Evolutionary conservation across 2,329 filamentous ascomycete species (phyloP), one percentile per base, ranked within the genome.

Genomic region (Parafenestella ontariensis): DNA sequence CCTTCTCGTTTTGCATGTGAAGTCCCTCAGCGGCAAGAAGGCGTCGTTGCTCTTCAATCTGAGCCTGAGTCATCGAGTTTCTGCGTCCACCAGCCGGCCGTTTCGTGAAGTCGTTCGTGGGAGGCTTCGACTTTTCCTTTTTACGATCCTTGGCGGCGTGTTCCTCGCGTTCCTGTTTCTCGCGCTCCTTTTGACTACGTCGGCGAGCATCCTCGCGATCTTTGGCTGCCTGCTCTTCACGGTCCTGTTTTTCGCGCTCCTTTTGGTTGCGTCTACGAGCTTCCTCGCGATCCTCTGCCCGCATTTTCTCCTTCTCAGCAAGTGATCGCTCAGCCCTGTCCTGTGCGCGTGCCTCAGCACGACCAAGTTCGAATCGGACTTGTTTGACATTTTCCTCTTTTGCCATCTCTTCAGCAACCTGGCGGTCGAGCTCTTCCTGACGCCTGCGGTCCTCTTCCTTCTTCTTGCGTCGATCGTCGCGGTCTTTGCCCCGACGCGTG

Each of bases 321-420:
- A 52, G 43, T n/a, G 31, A 52, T 3, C 52, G 62, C 41, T 73
- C 64, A 1, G 50, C 56, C 18, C 69, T 56, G 26, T 69, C 61
- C 5, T 64, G 48, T 5, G 54, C 62, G 29, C 68, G 58, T 2
- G 45, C 50, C n/a, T 70, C 57, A 17, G 61, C 52, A 10, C 71
- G 68, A 28, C 53, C 64, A 17, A 62, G 48, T 33, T 71, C 65
- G 21, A 74, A 71, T 4, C 60, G 58, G 17, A 72, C 71, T 24
- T 69, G 61, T 46, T 68, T 68, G 20, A 42, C 33, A 24, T 66
- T 66, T 29, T 72, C 66, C 21, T 58, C 56, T 23, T 58, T 52
- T 3, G 40, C 50, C 13, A 54, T 11, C 0, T 52, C 49, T 11
- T 66, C 58, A 5, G 62, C 60, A n/a, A 50, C n/a, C 21, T 55